These are phyloP conservation scores for Setomelanomma holmii DNA, from an alignment of 2,329 filamentous ascomycete genomes.

Conservation along the genomic window DNA sequence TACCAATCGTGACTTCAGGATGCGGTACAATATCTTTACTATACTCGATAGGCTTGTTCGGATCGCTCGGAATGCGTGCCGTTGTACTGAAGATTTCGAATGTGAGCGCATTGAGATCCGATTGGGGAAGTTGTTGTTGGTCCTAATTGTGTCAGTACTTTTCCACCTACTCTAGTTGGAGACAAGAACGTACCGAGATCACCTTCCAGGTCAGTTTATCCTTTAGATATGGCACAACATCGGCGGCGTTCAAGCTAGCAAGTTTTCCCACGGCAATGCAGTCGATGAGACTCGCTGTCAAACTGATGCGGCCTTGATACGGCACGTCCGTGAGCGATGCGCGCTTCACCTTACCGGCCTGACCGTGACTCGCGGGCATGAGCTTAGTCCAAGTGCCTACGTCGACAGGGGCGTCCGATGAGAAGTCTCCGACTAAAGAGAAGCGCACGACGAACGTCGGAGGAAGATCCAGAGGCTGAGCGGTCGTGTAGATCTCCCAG, in stretches of 20 bases:
- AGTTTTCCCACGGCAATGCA: slow-evolving; percentile 24
- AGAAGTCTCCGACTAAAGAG: slow-evolving; percentile 23
- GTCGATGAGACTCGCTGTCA: slow-evolving; percentile 37
- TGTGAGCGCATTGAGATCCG: background rate
- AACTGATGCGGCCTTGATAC: slow-evolving; percentile 23
- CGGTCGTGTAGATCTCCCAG: slow-evolving; percentile 33
- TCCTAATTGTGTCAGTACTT: background rate
- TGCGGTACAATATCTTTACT: slow-evolving; percentile 14
- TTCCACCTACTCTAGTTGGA: too few relatives aligned
- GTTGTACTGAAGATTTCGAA: slow-evolving; percentile 22
- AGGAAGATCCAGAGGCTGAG: slow-evolving; percentile 15
- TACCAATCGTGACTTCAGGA: slow-evolving; percentile 22
- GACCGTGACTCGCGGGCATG: slow-evolving; percentile 17
- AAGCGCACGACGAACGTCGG: slow-evolving; percentile 32
- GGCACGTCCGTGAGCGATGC: slow-evolving; percentile 10
- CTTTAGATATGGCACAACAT: slow-evolving; percentile 37
- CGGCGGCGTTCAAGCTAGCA: slow-evolving; percentile 21
- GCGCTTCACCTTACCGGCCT: slow-evolving; percentile 55
- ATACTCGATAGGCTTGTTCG: slow-evolving; percentile 21
- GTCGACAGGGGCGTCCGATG: slow-evolving; percentile 20
- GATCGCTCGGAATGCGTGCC: slow-evolving; percentile 24
- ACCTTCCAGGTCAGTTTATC: slow-evolving; percentile 39
- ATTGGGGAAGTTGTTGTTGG: background rate
- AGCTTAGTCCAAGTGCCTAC: slow-evolving; percentile 37
- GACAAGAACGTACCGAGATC: slow-evolving; percentile 22